Percentiles rank a stretch among this genome's conserved stretches.
phyloP scores from a whole-genome alignment of 2,329 filamentous ascomycete species.

The Plectosphaerella cucumerina region DNA sequence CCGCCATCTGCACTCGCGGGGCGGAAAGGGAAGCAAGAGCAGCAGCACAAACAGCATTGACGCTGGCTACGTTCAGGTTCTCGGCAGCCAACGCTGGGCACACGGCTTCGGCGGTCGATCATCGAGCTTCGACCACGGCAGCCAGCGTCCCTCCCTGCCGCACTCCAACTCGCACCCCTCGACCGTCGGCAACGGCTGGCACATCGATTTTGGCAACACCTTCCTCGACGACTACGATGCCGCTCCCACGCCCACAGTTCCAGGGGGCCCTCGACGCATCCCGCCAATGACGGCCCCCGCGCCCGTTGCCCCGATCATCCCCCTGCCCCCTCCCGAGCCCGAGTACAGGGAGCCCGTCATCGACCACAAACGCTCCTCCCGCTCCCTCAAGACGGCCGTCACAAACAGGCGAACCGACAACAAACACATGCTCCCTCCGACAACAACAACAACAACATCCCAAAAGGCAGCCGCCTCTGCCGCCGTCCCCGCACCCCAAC shows the following conservation, averaged over 20 bases:
- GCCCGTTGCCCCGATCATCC: conserved; percentile 19
- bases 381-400: conserved; percentile 5
- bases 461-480: conserved; percentile 31
- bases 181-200: conserved; percentile 27
- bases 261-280: conserved; percentile 65
- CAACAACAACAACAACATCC: conserved; percentile 15
- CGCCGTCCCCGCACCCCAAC: conserved; percentile 22
- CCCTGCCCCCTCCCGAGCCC: conserved; percentile 21
- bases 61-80: conserved; percentile 53
- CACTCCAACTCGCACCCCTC: conserved; percentile 9
- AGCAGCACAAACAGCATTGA: conserved; percentile 70
- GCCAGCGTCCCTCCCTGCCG: conserved; percentile 23
- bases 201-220: conserved; percentile 41
- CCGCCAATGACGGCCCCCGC: conserved; percentile 4
- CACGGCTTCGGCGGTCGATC: conserved; percentile 53
- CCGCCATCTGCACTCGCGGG: conserved; percentile 47
- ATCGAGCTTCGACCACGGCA: conserved; percentile 70
- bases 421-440: neutral
- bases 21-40: conserved; percentile 66
- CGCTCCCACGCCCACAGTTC: conserved; percentile 81
- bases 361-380: conserved; percentile 6
- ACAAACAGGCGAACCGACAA: conserved; percentile 6
- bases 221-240: conserved; percentile 66
- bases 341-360: conserved; percentile 1
- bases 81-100: conserved; percentile 55